A percentile compares a stretch with the other conserved stretches of the same genome.
These are phyloP conservation scores for Cladosporium colombiae DNA, from an alignment of 2,329 filamentous ascomycete genomes.

Conservation along the genomic window DNA sequence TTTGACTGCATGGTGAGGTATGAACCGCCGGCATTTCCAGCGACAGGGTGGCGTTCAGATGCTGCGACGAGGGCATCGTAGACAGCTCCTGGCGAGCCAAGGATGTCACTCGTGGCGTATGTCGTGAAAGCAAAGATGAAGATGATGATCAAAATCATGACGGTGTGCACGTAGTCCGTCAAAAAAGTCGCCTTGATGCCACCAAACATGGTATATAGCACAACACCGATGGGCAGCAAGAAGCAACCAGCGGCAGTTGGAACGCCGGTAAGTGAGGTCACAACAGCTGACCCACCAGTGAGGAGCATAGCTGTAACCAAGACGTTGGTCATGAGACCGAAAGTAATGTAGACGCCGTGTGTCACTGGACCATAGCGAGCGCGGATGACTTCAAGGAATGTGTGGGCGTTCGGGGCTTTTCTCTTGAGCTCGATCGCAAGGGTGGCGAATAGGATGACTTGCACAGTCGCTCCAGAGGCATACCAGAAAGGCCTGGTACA, in stretches of 20 bases:
- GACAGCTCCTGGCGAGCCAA: conserved; percentile 75
- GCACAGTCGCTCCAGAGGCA: conserved; percentile 70
- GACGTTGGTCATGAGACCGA: conserved; percentile 47
- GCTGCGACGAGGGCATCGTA: conserved; percentile 76
- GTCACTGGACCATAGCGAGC: conserved; percentile 35
- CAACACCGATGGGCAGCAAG: conserved; percentile 74
- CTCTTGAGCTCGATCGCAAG: conserved; percentile 85
- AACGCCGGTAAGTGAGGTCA: conserved; percentile 47
- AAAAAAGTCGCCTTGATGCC: conserved; percentile 87
- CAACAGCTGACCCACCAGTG: conserved; percentile 47
- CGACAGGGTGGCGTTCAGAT: conserved; percentile 68
- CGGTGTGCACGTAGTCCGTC: conserved; percentile 83
- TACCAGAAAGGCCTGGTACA: conserved; percentile 59
- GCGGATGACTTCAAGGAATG: conserved; percentile 26
- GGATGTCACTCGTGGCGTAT: conserved; percentile 70
- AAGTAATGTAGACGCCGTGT: conserved; percentile 45
- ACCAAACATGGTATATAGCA: conserved; percentile 69
- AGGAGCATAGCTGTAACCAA: conserved; percentile 53
- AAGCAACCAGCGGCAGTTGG: conserved; percentile 48
- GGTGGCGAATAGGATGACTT: conserved; percentile 84
- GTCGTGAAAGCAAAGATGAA: conserved; percentile 81
- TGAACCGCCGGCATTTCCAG: conserved; percentile 76
- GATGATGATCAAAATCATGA: conserved; percentile 82
- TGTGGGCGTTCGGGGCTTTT: conserved; percentile 80
- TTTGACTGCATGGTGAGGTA: conserved; percentile 84